A percentile compares a stretch with the other conserved stretches of the same genome.
phyloP scores from a whole-genome alignment of 495 filamentous ascomycete species.

The Hypoxylon rickii region DNA sequence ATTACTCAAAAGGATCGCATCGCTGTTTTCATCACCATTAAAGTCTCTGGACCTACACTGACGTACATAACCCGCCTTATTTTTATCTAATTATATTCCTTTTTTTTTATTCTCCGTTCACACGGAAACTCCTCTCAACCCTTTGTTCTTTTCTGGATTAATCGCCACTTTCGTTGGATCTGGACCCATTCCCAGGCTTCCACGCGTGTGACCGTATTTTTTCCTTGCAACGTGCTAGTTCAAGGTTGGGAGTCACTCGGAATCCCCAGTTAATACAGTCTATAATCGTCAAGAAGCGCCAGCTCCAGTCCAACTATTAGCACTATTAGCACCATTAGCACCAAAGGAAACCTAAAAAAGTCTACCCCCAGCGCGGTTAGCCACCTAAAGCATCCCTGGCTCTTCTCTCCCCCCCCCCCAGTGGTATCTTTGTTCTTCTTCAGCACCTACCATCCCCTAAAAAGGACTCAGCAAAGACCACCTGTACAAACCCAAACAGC shows the following conservation, averaged over 20 bases:
- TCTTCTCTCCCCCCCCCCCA: too few species aligned
- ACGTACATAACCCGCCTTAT: not conserved
- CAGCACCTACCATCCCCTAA: slow-evolving; percentile 19
- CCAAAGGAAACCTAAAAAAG: not conserved
- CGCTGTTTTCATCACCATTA: slow-evolving; percentile 45
- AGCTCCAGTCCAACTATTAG: not conserved
- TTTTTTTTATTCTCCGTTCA: not conserved
- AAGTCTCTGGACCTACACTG: slow-evolving; percentile 5
- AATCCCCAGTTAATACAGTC: slow-evolving; percentile 22
- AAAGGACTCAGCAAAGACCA: slow-evolving; percentile 36
- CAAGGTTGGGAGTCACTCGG: slow-evolving; percentile 35
- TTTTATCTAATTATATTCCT: slow-evolving; percentile 23
- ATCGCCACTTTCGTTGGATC: slow-evolving; percentile 40
- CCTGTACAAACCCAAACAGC: slow-evolving; percentile 56
- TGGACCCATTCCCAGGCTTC: slow-evolving; percentile 39
- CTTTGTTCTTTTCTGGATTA: slow-evolving; percentile 19
- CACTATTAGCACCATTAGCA: not conserved
- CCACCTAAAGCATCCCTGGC: not conserved
- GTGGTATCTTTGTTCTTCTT: not conserved
- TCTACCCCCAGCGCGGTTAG: not conserved
- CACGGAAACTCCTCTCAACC: not conserved
- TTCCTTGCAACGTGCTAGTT: slow-evolving; percentile 36
- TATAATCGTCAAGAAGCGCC: slow-evolving; percentile 15
- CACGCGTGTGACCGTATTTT: slow-evolving; percentile 38
- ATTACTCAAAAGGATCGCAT: slow-evolving; percentile 21